Conservation (phyloP, 352 stramenopile genomes). For the Blastocystis sp. region DNA sequence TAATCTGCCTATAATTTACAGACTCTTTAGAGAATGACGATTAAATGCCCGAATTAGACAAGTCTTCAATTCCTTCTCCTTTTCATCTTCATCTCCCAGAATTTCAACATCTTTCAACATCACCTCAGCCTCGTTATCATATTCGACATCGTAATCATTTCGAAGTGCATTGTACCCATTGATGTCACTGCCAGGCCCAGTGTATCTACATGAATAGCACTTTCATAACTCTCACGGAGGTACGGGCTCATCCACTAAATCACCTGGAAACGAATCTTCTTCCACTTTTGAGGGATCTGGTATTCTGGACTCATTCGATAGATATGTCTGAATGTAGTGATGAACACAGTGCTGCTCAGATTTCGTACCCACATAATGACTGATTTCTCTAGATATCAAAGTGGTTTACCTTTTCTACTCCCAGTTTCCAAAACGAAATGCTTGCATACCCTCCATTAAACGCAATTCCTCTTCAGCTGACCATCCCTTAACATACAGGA, state of each 20-base stretch:
- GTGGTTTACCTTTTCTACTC: constrained; percentile 66
- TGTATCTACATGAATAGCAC: background rate
- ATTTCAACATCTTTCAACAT: constrained; percentile 92
- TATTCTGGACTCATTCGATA: constrained; percentile 70
- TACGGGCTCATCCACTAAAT: background rate
- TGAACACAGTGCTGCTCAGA: constrained; percentile 82
- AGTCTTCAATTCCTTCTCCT: constrained; percentile 87
- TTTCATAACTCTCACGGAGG: background rate
- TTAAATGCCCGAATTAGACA: constrained; percentile 94
- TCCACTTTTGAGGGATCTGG: constrained; percentile 38
- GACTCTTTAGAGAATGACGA: constrained; percentile 73
- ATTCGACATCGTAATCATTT: constrained; percentile 94
- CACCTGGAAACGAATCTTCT: constrained; percentile 14
- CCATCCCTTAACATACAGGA: constrained; percentile 75
- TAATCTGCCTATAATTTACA: constrained; percentile 71
- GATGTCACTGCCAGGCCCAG: constrained; percentile 71
- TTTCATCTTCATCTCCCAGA: constrained; percentile 79
- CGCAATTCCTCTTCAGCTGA: constrained; percentile 90
- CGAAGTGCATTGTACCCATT: constrained; percentile 92
- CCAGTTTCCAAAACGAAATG: constrained; percentile 94
- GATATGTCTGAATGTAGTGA: constrained; percentile 82
- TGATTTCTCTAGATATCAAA: constrained; percentile 75
- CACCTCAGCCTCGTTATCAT: constrained; percentile 92
- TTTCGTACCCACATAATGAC: constrained; percentile 81
- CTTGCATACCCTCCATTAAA: constrained; percentile 89